Conservation (phyloP, 257 asterid species). For the Oldenlandia corymbosa region DNA sequence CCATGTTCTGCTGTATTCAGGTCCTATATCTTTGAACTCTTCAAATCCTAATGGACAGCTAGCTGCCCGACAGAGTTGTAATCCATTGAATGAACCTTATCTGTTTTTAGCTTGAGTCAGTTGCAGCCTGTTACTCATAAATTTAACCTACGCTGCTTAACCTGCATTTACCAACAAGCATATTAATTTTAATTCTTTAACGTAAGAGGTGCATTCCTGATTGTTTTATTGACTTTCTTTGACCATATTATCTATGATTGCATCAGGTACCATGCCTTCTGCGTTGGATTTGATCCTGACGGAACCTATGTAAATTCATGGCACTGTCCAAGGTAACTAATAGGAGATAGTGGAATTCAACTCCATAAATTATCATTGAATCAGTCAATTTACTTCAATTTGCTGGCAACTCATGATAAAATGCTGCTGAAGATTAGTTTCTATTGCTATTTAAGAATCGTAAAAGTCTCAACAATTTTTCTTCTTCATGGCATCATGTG, state of each 20-base stretch:
- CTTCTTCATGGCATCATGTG: not conserved
- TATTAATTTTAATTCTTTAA: not conserved
- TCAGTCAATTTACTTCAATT: not conserved
- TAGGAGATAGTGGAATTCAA: slow-evolving; percentile 8
- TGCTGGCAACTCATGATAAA: not conserved
- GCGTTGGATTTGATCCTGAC: slow-evolving; percentile 97
- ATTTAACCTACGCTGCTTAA: not conserved
- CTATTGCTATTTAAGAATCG: not conserved
- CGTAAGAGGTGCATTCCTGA: not conserved
- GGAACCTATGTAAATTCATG: slow-evolving; percentile 81
- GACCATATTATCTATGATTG: slow-evolving; percentile 21
- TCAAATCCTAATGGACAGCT: not conserved
- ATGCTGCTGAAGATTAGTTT: not conserved
- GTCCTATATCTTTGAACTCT: not conserved
- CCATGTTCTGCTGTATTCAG: not conserved
- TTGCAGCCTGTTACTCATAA: not conserved
- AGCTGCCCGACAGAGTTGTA: not conserved
- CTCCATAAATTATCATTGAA: not conserved
- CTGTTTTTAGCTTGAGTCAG: not conserved
- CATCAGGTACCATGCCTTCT: slow-evolving; percentile 91
- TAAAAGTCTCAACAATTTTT: not conserved
- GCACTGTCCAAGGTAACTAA: slow-evolving; percentile 88
- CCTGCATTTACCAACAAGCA: not conserved
- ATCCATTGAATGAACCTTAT: not conserved
- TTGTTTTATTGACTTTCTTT: slow-evolving; percentile 11